These are phyloP conservation scores for Camellia oleifera DNA, from an alignment of 179 eudicot genomes.

Conservation along the genomic window DNA sequence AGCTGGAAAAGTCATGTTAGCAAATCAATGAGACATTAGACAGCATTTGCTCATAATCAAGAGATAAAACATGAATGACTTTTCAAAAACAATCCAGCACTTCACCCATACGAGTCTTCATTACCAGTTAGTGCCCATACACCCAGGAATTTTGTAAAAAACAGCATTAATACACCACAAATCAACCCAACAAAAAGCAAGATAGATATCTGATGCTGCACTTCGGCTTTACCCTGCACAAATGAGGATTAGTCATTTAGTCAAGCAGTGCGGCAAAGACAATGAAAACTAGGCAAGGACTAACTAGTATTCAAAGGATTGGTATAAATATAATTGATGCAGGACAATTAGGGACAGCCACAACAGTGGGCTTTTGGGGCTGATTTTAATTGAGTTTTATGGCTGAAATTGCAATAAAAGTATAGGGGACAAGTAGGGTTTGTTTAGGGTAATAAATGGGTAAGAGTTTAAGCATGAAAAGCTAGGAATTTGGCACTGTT, in stretches of 20 bases:
- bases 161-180: constrained; percentile 74
- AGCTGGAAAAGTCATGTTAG: constrained; percentile 42
- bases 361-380: too few relatives aligned
- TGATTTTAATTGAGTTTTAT: too few relatives aligned
- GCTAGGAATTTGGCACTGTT: too few relatives aligned
- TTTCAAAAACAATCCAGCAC: constrained; percentile 11
- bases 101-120: constrained; percentile 14
- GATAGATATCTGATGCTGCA: constrained; percentile 90
- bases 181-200: constrained; percentile 79
- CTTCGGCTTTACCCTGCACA: constrained; percentile 81
- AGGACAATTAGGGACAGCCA: too few relatives aligned
- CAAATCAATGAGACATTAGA: constrained; percentile 16
- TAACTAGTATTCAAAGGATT: background rate
- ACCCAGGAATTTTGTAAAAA: constrained; percentile 62
- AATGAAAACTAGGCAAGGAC: background rate
- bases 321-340: too few relatives aligned
- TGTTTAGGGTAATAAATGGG: too few relatives aligned
- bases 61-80: constrained; percentile 5
- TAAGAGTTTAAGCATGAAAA: too few relatives aligned
- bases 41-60: constrained; percentile 8
- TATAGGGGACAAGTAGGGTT: too few relatives aligned
- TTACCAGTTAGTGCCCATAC: constrained; percentile 78
- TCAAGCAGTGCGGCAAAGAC: constrained; percentile 3
- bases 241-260: constrained; percentile 9
- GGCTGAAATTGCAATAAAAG: too few relatives aligned